These are phyloP conservation scores for Ciborinia camelliae DNA, from an alignment of 2,329 filamentous ascomycete species.

Conservation along the genomic window DNA sequence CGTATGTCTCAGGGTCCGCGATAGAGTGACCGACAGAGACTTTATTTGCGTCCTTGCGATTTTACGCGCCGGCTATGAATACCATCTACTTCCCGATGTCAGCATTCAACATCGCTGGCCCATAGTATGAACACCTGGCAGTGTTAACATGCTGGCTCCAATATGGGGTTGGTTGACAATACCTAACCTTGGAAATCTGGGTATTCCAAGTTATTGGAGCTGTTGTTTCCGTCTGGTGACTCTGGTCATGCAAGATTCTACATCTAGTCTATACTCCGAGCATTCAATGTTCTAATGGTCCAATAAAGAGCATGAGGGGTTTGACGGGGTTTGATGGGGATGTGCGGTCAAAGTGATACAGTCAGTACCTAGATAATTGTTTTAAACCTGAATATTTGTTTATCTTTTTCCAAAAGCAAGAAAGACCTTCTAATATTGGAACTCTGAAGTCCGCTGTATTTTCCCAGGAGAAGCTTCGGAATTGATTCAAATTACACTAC, in stretches of 20 bases:
- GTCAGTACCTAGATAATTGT: too few relatives aligned
- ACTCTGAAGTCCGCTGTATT: background rate
- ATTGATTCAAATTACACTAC: background rate
- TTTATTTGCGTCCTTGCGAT: background rate
- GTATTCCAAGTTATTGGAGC: background rate
- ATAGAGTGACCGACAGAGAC: background rate
- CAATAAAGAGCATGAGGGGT: too few relatives aligned
- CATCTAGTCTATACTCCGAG: slow-evolving; percentile 1
- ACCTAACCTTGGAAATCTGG: background rate
- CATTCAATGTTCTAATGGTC: too few relatives aligned
- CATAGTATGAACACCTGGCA: background rate
- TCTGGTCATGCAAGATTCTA: background rate
- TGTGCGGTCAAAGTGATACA: background rate
- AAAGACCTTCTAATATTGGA: background rate
- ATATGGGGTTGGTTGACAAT: background rate
- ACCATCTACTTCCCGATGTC: background rate
- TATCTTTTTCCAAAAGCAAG: background rate
- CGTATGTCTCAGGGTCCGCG: background rate
- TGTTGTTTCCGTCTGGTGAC: background rate
- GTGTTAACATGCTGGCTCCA: background rate
- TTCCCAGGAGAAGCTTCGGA: too few relatives aligned
- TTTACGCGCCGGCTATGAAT: slow-evolving; percentile 9
- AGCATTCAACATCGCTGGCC: too few relatives aligned
- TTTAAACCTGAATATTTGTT: background rate
- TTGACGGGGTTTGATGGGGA: slow-evolving; percentile 4